Percentiles rank a stretch among this genome's conserved stretches.
Evolutionary conservation across 2,329 filamentous ascomycete species (phyloP).

Genomic region (Colletotrichum sp.): DNA sequence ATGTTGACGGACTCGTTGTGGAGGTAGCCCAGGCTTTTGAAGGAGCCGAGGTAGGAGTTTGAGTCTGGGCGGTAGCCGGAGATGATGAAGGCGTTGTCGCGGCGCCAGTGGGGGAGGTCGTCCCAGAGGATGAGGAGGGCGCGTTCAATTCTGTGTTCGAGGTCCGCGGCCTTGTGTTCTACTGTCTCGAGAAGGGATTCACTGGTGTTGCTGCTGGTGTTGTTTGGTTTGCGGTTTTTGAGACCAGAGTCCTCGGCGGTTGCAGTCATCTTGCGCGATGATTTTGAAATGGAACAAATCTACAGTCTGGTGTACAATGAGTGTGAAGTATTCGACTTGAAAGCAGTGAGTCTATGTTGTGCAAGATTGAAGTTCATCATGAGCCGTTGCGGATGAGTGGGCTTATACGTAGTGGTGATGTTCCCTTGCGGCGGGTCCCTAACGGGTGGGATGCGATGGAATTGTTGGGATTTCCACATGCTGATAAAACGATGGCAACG

Average conservation of each 20-base stretch:
- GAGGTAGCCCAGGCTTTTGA: constrained; percentile 55
- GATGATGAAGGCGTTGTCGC: constrained; percentile 62
- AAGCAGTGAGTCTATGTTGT: not conserved
- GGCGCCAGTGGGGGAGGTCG: constrained; percentile 63
- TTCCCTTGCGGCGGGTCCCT: not conserved
- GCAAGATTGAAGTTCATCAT: not conserved
- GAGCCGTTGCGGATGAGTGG: not conserved
- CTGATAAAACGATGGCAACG: not conserved
- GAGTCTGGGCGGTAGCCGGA: constrained; percentile 58
- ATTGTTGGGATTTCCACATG: constrained; percentile 12
- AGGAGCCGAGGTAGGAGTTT: constrained; percentile 50
- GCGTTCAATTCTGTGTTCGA: constrained; percentile 44
- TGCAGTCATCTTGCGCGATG: not conserved
- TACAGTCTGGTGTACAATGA: not conserved
- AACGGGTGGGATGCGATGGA: not conserved
- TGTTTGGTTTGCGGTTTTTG: not conserved
- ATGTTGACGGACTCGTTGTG: constrained; percentile 70
- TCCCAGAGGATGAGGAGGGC: constrained; percentile 59
- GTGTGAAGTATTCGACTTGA: not conserved
- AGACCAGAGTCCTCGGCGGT: not conserved
- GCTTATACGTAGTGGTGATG: not conserved
- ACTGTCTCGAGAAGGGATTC: constrained; percentile 27
- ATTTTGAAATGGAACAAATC: not conserved
- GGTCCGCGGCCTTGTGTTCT: constrained; percentile 19
- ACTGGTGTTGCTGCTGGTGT: not conserved